Percentiles rank a stretch among this genome's conserved stretches.
These are phyloP conservation scores for Nothophytophthora sp. DNA, from an alignment of 352 stramenopile genomes.

Conservation along the genomic window DNA sequence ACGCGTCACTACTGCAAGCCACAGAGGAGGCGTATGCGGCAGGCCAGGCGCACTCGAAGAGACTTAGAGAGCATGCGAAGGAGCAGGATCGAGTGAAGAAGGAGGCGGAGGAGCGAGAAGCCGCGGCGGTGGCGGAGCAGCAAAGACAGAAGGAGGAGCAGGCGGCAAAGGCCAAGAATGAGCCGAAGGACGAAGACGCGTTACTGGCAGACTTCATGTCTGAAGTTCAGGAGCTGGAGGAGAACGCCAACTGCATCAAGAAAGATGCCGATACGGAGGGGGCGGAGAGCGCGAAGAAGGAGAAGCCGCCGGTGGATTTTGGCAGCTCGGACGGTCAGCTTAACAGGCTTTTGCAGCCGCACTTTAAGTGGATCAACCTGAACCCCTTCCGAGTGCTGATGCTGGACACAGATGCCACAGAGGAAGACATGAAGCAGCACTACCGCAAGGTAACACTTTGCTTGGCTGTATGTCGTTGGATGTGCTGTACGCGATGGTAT, in stretches of 20 bases:
- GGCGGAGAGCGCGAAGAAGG: conserved; percentile 39
- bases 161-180: conserved; percentile 18
- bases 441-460: conserved; percentile 87
- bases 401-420: conserved; percentile 81
- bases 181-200: conserved; percentile 52
- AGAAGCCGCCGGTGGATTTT: conserved; percentile 70
- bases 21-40: conserved; percentile 86
- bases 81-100: conserved; percentile 39
- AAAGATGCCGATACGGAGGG: conserved; percentile 39
- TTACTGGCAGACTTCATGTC: conserved; percentile 83
- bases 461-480: too few species aligned
- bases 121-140: conserved; percentile 14
- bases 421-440: conserved; percentile 92
- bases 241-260: conserved; percentile 76
- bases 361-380: conserved; percentile 90
- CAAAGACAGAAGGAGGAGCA: conserved; percentile 11
- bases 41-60: conserved; percentile 45
- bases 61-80: conserved; percentile 55
- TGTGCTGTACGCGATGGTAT: too few species aligned
- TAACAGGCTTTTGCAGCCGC: conserved; percentile 60
- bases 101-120: conserved; percentile 33
- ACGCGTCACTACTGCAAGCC: conserved; percentile 92
- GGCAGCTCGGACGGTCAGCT: conserved; percentile 66
- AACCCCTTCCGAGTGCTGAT: conserved; percentile 90
- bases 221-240: conserved; percentile 83